Evolutionary conservation across 228 moss, liverwort and hornwort genomes (phyloP).

Genomic region (Sphagnum fallax): DNA sequence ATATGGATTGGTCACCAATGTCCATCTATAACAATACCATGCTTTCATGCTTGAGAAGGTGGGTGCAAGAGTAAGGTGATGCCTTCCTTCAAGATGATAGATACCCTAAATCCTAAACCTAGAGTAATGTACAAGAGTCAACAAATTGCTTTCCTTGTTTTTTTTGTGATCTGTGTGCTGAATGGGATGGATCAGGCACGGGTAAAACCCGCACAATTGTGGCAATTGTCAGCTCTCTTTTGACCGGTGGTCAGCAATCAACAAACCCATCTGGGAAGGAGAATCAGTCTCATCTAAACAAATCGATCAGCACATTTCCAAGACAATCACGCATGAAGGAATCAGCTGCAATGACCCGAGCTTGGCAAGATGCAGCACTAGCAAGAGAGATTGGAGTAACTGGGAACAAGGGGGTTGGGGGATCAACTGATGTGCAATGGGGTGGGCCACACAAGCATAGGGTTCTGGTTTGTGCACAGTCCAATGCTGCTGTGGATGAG

Average conservation of each 20-base stretch:
- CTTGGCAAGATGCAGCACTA: constrained; percentile 90
- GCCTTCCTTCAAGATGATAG: too few relatives aligned
- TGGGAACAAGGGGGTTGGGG: constrained; percentile 6
- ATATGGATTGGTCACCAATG: background rate
- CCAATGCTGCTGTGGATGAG: constrained; percentile 97
- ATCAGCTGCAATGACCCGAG: constrained; percentile 63
- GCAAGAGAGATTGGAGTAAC: constrained; percentile 46
- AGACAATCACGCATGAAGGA: constrained; percentile 31
- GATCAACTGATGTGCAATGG: constrained; percentile 7
- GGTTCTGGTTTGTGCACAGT: constrained; percentile 88
- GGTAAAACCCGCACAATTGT: constrained; percentile 95
- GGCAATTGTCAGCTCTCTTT: constrained; percentile 80
- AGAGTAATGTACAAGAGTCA: too few relatives aligned
- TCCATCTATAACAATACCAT: background rate
- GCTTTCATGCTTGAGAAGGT: background rate
- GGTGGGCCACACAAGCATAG: constrained; percentile 49
- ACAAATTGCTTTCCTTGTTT: too few relatives aligned
- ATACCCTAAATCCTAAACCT: too few relatives aligned
- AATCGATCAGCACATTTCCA: constrained; percentile 13
- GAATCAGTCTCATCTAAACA: constrained; percentile 21
- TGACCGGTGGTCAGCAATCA: constrained; percentile 41
- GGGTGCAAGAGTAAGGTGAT: too few relatives aligned
- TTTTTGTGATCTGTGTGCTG: background rate
- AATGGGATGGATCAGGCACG: constrained; percentile 38
- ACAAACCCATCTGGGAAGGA: constrained; percentile 20